Evolutionary conservation across 2,329 filamentous ascomycete species (phyloP), one percentile per base, ranked within the genome.

Genomic region (Alternaria panax): DNA sequence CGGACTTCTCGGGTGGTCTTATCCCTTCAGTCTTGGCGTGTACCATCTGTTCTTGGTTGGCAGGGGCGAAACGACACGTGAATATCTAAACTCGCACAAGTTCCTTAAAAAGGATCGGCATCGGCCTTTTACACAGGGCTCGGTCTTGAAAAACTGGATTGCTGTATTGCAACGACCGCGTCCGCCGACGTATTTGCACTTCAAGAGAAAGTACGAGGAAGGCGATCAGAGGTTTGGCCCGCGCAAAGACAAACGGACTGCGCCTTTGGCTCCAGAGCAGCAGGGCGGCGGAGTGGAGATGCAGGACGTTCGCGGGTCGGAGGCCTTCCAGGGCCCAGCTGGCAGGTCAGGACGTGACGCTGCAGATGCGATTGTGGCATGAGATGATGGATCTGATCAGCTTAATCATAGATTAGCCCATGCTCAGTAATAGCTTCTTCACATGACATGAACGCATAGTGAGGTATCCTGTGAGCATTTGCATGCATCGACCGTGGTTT

Each of bases 1-100:
- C 73, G 90, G 89, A 8, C 80, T 92, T 45, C 65, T 99, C 40
- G 87, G 85, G 1, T 86, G 90, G 40, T 84, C 89, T 6, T 99
- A 99, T 77, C 94, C 94, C 0, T 86, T 89, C 40, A 92, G 92
- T 42, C 82, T 99, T 6, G 92, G 89, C 82, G 86, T 87, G 22
- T 99, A 99, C 76, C 95, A 99, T 79, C 75, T 98, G 46, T 97
- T 96, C 80, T 84, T 99, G 42, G 92, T 96, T 81, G 90, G 88
- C 7, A 86, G 94, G 30, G 95, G 94, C 48, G 94, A 99, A 82
- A 99, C 94, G 0, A 99, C 95, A 1, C 86, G 95, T 68, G 95
- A 99, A 79, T 97, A 97, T 77, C 87, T 99, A 65, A 97, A 96
- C 79, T 93, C 91, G 5, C 92, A 97, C 79, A 98, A 98, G 78